Evolutionary conservation across 1,284 basidiomycete species (phyloP).

Genomic region (Ustilago cynodontis): DNA sequence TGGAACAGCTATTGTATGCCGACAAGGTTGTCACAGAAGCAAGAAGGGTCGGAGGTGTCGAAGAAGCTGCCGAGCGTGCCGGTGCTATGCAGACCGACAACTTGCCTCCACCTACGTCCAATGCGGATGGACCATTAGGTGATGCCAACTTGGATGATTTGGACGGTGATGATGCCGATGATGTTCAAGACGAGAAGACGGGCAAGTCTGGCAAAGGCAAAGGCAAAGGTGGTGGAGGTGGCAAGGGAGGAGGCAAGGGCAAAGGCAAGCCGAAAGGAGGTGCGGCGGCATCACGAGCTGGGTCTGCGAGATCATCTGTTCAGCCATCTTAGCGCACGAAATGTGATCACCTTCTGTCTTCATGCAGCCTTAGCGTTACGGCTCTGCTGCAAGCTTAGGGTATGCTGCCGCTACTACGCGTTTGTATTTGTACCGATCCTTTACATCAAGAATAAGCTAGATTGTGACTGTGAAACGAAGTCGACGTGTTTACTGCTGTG

Average conservation of each 20-base stretch:
- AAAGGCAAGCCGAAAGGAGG: slow-evolving; percentile 30
- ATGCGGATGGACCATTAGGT: slow-evolving; percentile 15
- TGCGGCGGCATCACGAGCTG: slow-evolving; percentile 29
- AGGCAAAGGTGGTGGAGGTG: slow-evolving; percentile 20
- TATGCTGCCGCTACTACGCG: neutral
- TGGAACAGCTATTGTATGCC: slow-evolving; percentile 68
- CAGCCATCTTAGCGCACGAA: slow-evolving; percentile 20
- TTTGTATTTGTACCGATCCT: slow-evolving; percentile 35
- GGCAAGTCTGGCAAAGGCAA: slow-evolving; percentile 27
- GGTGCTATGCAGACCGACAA: slow-evolving; percentile 52
- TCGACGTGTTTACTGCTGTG: neutral
- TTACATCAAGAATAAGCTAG: neutral
- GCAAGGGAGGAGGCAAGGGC: slow-evolving; percentile 26
- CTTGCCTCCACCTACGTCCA: slow-evolving; percentile 31
- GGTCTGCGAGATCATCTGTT: slow-evolving; percentile 37
- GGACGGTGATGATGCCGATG: slow-evolving; percentile 31
- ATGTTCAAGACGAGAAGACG: slow-evolving; percentile 15
- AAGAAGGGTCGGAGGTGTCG: slow-evolving; percentile 60
- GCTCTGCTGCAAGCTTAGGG: neutral
- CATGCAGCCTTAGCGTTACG: neutral
- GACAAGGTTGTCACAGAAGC: slow-evolving; percentile 67
- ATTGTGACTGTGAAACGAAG: neutral
- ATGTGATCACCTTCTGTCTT: neutral
- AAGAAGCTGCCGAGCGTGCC: slow-evolving; percentile 59
- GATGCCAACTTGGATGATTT: slow-evolving; percentile 22